phyloP scores from a whole-genome alignment of 495 filamentous ascomycete species.

The Neurospora tetrasperma region DNA sequence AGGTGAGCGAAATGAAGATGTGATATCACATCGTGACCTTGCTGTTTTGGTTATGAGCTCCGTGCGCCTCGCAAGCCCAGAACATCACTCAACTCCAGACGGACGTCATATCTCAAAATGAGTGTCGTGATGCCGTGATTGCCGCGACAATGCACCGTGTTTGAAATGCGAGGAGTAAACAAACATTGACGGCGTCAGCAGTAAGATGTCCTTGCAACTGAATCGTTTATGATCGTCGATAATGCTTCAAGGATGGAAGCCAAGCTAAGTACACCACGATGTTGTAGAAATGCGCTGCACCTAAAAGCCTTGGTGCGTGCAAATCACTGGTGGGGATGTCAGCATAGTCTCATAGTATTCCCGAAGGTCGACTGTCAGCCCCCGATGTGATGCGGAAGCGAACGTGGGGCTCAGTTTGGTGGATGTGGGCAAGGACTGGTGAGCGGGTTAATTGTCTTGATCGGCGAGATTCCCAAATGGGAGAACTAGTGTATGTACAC shows the following conservation, averaged over 20 bases:
- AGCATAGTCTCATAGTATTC: background rate
- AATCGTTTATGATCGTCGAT: background rate
- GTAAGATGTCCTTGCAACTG: background rate
- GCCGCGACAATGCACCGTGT: background rate
- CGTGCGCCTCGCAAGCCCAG: background rate
- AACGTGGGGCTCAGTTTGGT: conserved; percentile 1
- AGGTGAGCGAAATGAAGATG: conserved; percentile 1
- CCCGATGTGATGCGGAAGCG: background rate
- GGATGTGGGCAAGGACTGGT: background rate
- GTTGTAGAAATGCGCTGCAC: background rate
- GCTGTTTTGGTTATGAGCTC: background rate
- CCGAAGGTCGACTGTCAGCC: background rate
- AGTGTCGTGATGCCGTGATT: background rate
- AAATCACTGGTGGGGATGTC: background rate
- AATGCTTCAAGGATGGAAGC: background rate
- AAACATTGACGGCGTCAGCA: background rate
- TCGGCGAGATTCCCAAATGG: background rate
- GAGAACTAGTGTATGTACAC: background rate
- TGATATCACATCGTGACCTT: background rate
- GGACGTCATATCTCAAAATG: background rate
- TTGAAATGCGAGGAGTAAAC: background rate
- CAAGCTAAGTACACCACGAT: too few relatives aligned
- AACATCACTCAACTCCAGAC: background rate
- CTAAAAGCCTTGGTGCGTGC: background rate
- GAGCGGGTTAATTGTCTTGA: background rate